Evolutionary conservation across 805 yeast species (phyloP).

Genomic region (Candida pseudofarinosa): DNA sequence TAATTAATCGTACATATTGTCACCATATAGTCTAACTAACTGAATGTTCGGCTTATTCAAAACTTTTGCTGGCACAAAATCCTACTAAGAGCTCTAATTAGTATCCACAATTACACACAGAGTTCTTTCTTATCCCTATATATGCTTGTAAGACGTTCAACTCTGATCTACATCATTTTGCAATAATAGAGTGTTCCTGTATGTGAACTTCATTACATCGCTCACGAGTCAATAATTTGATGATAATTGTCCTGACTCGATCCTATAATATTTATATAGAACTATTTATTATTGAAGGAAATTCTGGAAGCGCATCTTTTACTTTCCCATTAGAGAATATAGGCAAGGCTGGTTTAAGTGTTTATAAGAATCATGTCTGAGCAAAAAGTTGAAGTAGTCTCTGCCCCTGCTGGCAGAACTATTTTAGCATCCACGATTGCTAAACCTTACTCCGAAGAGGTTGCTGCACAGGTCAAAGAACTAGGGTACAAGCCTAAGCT

Average conservation of each 20-base stretch:
- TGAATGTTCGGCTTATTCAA: too few relatives aligned
- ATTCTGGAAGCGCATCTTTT: not conserved
- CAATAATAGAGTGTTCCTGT: not conserved
- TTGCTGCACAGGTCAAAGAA: slow-evolving; percentile 50
- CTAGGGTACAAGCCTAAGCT: slow-evolving; percentile 63
- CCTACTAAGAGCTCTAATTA: too few relatives aligned
- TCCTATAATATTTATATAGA: not conserved
- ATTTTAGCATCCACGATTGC: slow-evolving; percentile 86
- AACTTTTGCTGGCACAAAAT: too few relatives aligned
- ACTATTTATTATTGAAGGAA: too few relatives aligned
- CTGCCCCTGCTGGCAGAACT: slow-evolving; percentile 64
- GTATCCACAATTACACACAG: too few relatives aligned
- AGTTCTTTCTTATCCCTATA: too few relatives aligned
- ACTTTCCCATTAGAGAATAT: not conserved
- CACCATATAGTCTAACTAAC: too few relatives aligned
- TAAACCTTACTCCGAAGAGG: slow-evolving; percentile 72
- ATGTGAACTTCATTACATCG: not conserved
- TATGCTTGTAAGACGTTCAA: too few relatives aligned
- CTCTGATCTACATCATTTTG: too few relatives aligned
- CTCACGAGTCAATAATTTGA: not conserved
- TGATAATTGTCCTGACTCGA: not conserved
- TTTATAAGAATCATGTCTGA: not conserved
- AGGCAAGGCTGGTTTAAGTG: not conserved
- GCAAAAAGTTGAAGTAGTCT: not conserved
- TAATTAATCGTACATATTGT: too few relatives aligned